Conservation (phyloP, 129 eudicot genomes). For the Flaveria trinervia region DNA sequence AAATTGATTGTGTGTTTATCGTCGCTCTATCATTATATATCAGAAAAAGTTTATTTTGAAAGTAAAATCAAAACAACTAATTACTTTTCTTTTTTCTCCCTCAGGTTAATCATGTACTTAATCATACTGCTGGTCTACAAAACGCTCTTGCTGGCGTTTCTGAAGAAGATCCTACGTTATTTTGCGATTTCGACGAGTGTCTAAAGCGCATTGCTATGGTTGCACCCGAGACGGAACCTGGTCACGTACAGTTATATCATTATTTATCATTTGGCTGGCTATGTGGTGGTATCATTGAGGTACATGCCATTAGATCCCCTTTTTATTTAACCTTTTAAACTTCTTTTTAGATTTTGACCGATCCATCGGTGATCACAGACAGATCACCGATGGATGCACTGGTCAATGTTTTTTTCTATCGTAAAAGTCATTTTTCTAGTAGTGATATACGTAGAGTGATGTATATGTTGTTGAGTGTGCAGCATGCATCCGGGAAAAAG, state of each 20-base stretch:
- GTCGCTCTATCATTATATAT: too few species aligned
- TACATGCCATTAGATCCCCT: conserved; percentile 13
- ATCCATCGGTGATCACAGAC: not conserved
- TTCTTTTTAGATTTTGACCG: too few species aligned
- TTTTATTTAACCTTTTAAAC: not conserved
- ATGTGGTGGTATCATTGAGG: conserved; percentile 97
- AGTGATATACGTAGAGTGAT: not conserved
- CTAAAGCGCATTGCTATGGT: conserved; percentile 50
- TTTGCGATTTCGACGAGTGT: conserved; percentile 77
- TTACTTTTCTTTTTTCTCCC: not conserved
- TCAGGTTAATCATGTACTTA: conserved; percentile 83
- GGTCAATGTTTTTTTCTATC: not conserved
- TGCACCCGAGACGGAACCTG: conserved; percentile 83
- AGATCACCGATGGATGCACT: not conserved
- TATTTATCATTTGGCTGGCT: conserved; percentile 90
- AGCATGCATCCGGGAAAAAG: conserved; percentile 86
- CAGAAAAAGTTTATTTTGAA: too few species aligned
- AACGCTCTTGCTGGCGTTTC: conserved; percentile 64
- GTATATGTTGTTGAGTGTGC: conserved; percentile 22
- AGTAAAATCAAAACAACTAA: not conserved
- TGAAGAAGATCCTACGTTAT: conserved; percentile 55
- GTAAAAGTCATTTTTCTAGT: not conserved
- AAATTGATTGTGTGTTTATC: too few species aligned
- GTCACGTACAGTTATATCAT: conserved; percentile 76
- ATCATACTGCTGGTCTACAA: conserved; percentile 91